These are phyloP conservation scores for Thielaviopsis ethacetica DNA, from an alignment of 2,329 filamentous ascomycete species.

Conservation along the genomic window DNA sequence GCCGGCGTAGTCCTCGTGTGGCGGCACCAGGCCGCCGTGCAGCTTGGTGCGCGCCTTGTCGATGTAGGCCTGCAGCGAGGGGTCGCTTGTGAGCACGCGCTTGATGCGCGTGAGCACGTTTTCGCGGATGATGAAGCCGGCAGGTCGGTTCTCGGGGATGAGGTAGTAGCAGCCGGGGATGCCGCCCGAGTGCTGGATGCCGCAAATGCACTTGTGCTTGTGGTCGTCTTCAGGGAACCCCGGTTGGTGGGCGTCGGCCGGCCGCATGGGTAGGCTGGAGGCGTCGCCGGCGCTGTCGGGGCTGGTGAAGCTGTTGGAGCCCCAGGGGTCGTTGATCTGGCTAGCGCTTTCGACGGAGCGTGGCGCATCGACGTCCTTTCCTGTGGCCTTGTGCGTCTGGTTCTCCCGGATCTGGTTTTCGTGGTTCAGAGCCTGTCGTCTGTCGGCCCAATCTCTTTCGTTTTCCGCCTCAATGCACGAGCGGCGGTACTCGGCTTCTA, in stretches of 20 bases:
- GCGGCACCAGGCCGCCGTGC: not conserved
- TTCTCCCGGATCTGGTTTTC: not conserved
- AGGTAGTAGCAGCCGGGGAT: slow-evolving; percentile 9
- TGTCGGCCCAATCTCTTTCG: not conserved
- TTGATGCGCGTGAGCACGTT: slow-evolving; percentile 1
- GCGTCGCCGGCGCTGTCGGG: not conserved
- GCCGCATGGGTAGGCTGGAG: not conserved
- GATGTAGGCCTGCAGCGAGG: not conserved
- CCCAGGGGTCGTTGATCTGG: not conserved
- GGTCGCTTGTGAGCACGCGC: not conserved
- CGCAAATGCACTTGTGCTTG: slow-evolving; percentile 5
- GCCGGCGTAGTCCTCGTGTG: not conserved
- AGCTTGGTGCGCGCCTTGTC: slow-evolving; percentile 3
- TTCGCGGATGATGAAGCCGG: not conserved
- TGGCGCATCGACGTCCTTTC: not conserved
- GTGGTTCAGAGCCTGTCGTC: not conserved
- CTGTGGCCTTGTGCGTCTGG: not conserved
- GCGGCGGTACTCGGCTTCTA: slow-evolving; percentile 7
- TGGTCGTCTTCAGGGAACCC: slow-evolving; percentile 4
- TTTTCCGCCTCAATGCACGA: slow-evolving; percentile 4
- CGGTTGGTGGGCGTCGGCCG: too few species aligned
- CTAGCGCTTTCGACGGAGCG: not conserved
- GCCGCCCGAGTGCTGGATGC: slow-evolving; percentile 5
- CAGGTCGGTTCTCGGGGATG: slow-evolving; percentile 7
- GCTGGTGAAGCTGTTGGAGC: not conserved